phyloP scores from a whole-genome alignment of 371 early-diverging fungal species.

The Rhizopus sp. region DNA sequence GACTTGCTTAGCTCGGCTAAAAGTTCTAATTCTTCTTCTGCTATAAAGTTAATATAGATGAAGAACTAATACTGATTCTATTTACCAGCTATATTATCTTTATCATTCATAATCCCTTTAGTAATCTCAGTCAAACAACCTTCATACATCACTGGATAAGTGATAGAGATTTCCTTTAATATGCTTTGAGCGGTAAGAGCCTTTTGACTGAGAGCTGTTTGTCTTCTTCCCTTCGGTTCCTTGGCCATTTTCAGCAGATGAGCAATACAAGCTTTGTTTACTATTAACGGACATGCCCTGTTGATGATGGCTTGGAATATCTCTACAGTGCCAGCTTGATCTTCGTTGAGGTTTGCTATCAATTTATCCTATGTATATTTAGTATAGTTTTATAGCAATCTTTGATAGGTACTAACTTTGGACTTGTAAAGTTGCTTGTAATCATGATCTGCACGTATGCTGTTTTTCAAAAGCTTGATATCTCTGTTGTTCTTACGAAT shows the following conservation, averaged over 20 bases:
- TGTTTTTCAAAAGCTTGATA: slow-evolving; percentile 22
- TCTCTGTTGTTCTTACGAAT: slow-evolving; percentile 23
- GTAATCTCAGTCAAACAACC: slow-evolving; percentile 12
- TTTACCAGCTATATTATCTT: slow-evolving; percentile 13
- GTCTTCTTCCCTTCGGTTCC: slow-evolving; percentile 16
- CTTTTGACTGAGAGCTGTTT: slow-evolving; percentile 15
- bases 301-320: slow-evolving; percentile 70
- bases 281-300: slow-evolving; percentile 57
- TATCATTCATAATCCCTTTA: slow-evolving; percentile 11
- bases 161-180: slow-evolving; percentile 24
- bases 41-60: slow-evolving; percentile 19
- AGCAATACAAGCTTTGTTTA: slow-evolving; percentile 37
- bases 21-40: slow-evolving; percentile 62
- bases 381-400: not conserved
- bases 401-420: slow-evolving; percentile 22
- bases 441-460: slow-evolving; percentile 22
- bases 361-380: slow-evolving; percentile 59
- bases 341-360: slow-evolving; percentile 60
- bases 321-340: slow-evolving; percentile 62
- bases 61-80: too few species aligned
- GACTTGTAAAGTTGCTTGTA: slow-evolving; percentile 31
- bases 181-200: slow-evolving; percentile 27
- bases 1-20: slow-evolving; percentile 64
- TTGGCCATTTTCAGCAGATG: slow-evolving; percentile 25
- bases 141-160: slow-evolving; percentile 25